These are phyloP conservation scores for Coemansia sp. DNA, from an alignment of 192 early-diverging fungal species.

Conservation along the genomic window DNA sequence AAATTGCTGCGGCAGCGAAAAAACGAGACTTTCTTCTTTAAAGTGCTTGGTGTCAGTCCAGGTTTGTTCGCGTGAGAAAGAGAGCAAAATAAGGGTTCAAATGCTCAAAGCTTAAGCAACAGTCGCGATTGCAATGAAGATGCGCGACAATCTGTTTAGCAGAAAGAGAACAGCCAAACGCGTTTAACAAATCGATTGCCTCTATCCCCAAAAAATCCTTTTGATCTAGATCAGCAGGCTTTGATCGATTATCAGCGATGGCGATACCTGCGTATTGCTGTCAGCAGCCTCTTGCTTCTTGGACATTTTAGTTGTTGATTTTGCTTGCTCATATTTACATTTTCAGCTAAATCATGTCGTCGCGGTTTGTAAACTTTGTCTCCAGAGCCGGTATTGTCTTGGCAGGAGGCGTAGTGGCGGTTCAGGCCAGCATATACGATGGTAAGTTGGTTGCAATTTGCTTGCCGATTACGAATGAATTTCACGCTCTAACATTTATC, in stretches of 20 bases:
- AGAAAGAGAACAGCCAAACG: background rate
- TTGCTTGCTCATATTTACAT: background rate
- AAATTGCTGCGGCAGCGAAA: background rate
- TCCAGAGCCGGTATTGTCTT: constrained; percentile 80
- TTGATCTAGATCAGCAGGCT: background rate
- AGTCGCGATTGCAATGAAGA: constrained; percentile 1
- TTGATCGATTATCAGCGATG: constrained; percentile 4
- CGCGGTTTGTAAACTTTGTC: constrained; percentile 60
- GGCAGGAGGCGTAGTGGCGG: constrained; percentile 64
- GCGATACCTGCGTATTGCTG: background rate
- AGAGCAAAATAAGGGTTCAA: background rate
- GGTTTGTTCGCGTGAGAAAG: background rate
- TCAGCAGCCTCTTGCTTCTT: background rate
- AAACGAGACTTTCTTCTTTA: background rate
- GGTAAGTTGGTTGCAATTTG: constrained; percentile 58
- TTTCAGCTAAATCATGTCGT: constrained; percentile 21
- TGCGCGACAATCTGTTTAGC: constrained; percentile 3
- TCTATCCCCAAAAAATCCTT: background rate
- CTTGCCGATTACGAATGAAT: background rate
- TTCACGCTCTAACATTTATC: background rate
- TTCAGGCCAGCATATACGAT: constrained; percentile 90
- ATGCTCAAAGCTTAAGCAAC: constrained; percentile 1
- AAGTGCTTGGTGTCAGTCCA: background rate
- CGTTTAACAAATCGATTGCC: background rate
- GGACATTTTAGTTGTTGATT: background rate